These are phyloP conservation scores for Aplosporella prunicola DNA, from an alignment of 2,329 filamentous ascomycete genomes.

Conservation along the genomic window DNA sequence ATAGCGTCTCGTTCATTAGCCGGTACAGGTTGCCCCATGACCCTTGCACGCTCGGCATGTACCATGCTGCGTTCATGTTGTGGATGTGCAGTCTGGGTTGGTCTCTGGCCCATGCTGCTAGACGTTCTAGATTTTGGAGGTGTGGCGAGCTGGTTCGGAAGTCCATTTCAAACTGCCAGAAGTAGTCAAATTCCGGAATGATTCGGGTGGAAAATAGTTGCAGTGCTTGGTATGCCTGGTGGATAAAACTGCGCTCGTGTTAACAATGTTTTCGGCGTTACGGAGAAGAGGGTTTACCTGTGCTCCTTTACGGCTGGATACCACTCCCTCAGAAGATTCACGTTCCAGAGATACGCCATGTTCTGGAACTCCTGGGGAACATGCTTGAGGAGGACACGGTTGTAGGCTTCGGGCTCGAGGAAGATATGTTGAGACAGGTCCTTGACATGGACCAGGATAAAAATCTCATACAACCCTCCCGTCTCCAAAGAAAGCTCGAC, in stretches of 20 bases:
- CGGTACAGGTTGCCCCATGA: conserved; percentile 37
- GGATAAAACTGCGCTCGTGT: conserved; percentile 36
- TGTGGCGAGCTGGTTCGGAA: conserved; percentile 69
- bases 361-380: conserved; percentile 61
- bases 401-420: conserved; percentile 49
- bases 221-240: conserved; percentile 57
- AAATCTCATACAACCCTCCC: conserved; percentile 40
- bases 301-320: conserved; percentile 38
- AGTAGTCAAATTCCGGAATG: conserved; percentile 68
- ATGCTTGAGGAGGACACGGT: conserved; percentile 49
- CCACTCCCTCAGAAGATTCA: conserved; percentile 41
- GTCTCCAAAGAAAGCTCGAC: conserved; percentile 37
- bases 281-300: background rate
- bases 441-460: conserved; percentile 40
- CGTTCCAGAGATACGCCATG: conserved; percentile 69
- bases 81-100: conserved; percentile 50
- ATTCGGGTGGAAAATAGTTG: conserved; percentile 63
- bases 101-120: conserved; percentile 44
- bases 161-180: conserved; percentile 83
- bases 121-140: conserved; percentile 64
- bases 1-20: conserved; percentile 32
- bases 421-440: conserved; percentile 50
- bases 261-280: background rate
- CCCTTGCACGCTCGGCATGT: conserved; percentile 44
- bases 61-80: conserved; percentile 49